phyloP scores from a whole-genome alignment of 78 protist species.

The Dictyostelium citrinum region DNA sequence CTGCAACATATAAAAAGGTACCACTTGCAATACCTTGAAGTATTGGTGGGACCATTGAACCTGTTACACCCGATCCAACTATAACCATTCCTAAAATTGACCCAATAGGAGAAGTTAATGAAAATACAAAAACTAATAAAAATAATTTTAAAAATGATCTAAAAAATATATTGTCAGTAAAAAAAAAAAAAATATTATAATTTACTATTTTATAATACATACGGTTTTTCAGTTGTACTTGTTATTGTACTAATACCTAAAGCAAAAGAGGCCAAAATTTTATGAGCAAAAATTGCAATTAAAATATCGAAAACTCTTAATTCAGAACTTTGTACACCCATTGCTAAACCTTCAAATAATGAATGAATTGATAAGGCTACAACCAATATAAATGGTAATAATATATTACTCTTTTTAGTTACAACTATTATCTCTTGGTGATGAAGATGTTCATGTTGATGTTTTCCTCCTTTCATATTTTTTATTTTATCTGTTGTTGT shows the following conservation, averaged over 20 bases:
- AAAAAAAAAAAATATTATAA: background rate
- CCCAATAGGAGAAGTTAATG: conserved; percentile 59
- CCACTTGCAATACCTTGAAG: conserved; percentile 71
- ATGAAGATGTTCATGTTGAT: background rate
- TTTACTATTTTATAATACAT: background rate
- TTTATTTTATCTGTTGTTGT: background rate
- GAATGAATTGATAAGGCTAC: conserved; percentile 63
- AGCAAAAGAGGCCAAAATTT: conserved; percentile 63
- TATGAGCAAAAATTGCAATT: conserved; percentile 62
- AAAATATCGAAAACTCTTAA: conserved; percentile 20
- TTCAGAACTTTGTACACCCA: conserved; percentile 49
- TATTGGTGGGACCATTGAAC: conserved; percentile 11
- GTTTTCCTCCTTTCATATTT: background rate
- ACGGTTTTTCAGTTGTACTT: background rate
- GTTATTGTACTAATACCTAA: conserved; percentile 22
- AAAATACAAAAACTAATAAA: conserved; percentile 34
- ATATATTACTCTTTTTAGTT: background rate
- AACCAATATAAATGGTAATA: conserved; percentile 52
- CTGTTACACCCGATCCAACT: background rate
- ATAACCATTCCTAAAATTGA: conserved; percentile 35
- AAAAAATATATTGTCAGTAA: background rate
- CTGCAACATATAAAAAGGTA: conserved; percentile 53
- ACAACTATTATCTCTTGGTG: background rate
- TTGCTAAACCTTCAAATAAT: conserved; percentile 64
- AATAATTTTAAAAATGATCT: conserved; percentile 34